Base-by-base conservation (phyloP, 495 filamentous ascomycete species). In the Aspergillus bertholletiae region DNA sequence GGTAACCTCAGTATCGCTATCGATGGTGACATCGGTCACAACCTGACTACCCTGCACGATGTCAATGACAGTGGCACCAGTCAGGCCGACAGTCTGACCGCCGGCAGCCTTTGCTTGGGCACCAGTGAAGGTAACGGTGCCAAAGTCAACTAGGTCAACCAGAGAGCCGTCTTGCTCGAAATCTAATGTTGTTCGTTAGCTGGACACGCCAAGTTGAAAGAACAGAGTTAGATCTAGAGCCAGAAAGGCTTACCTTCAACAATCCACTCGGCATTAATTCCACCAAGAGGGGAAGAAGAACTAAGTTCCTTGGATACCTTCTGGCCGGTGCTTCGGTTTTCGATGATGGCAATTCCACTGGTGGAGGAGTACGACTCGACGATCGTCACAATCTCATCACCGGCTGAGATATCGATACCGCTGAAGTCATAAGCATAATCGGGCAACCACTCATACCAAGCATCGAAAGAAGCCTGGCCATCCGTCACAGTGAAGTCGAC, bases 401-500 rank as follows among this genome's bases (percentile, higher is more conserved):
- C 82, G 7, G 74, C 76, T 6, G 63, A 63, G 61, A 85, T 72
- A 5, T 52, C 6, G 57, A 84, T 77, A 53, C 64, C 65, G 17
- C 59, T 62, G 61, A 84, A 84, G 60, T 77, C 69, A 58, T 76
- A 72, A 24, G 79, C 72, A 62, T 80, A 74, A 51, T 78, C 69
- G 21, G 81, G 80, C 57, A 74, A 82, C 80, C 80, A 84, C 61
- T 84, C 81, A 53, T 82, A 84, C 81, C 82, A 85, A 28, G 79
- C 72, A 40, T 78, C 74, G 56, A 70, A 84, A 26, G 59, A 61
- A 1, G 71, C 71, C 2, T 61, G 18, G 53, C 61, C 54, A 12
- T 51, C 52, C 27, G 57, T 32, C 21, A 80, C 66, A 41, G 66
- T 75, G 58, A 84, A 80, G 62, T 84, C 81, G 26, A 83, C 62